Conservation (phyloP, 257 asterid genomes). For the Solanum chaucha region DNA sequence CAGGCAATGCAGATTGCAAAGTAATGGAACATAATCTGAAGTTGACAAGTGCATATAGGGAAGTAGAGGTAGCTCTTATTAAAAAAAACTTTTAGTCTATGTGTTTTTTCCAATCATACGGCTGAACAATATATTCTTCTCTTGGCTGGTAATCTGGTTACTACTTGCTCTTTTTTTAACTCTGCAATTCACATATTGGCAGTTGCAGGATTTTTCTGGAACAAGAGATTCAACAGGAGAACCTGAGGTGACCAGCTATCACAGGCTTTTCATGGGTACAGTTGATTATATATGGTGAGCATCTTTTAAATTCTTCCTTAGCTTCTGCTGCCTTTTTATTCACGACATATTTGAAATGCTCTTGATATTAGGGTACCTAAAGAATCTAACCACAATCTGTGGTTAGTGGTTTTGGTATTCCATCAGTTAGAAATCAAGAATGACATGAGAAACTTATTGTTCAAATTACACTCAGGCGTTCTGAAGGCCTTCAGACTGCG, state of each 20-base stretch:
- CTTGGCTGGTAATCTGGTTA: not conserved
- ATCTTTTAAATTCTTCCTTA: slow-evolving; percentile 3
- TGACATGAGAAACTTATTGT: not conserved
- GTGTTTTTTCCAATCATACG: not conserved
- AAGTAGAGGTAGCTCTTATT: slow-evolving; percentile 51
- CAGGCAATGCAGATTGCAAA: slow-evolving; percentile 58
- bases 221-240: slow-evolving; percentile 77
- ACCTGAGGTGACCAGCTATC: slow-evolving; percentile 83
- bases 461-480: slow-evolving; percentile 42
- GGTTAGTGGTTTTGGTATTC: not conserved
- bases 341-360: not conserved
- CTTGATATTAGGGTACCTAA: not conserved
- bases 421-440: not conserved
- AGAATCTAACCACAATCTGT: not conserved
- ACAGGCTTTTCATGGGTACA: slow-evolving; percentile 74
- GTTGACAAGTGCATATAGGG: slow-evolving; percentile 62
- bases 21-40: slow-evolving; percentile 68
- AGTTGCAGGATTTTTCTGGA: slow-evolving; percentile 47
- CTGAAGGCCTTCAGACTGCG: slow-evolving; percentile 71
- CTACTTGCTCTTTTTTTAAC: not conserved
- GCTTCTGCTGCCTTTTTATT: not conserved
- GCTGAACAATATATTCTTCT: not conserved
- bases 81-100: not conserved
- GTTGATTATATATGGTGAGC: slow-evolving; percentile 94
- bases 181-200: not conserved